Percentiles rank a stretch among this genome's conserved stretches.
phyloP scores from a whole-genome alignment of 768 basidiomycete genomes.

The Trametes gibbosa region DNA sequence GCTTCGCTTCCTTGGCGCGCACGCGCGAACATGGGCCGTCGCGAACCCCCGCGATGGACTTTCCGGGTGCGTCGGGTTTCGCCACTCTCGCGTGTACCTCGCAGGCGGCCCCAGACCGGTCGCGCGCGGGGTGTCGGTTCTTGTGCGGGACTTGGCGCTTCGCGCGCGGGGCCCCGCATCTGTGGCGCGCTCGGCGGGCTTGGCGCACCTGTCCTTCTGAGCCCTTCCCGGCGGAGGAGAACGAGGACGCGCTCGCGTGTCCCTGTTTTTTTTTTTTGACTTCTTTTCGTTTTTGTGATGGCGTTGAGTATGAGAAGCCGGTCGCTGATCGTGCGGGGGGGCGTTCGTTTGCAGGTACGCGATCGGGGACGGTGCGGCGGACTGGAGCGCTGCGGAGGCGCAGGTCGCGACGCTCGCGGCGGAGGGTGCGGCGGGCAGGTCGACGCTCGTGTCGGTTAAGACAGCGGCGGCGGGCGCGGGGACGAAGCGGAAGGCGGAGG shows the following conservation, averaged over 20 bases:
- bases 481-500: slow-evolving; percentile 60
- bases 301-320: neutral
- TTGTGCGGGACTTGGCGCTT: neutral
- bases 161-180: slow-evolving; percentile 3
- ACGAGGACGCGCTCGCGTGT: too few relatives aligned
- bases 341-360: slow-evolving; percentile 51
- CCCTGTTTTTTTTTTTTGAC: too few relatives aligned
- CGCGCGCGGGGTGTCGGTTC: neutral
- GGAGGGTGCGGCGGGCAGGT: slow-evolving; percentile 43
- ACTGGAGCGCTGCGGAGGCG: slow-evolving; percentile 74
- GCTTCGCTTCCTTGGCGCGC: neutral
- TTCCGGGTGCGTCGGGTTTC: slow-evolving; percentile 1
- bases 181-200: neutral
- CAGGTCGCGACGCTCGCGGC: slow-evolving; percentile 56
- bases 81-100: neutral
- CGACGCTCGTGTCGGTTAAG: slow-evolving; percentile 80
- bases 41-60: neutral
- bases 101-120: too few relatives aligned
- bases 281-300: neutral
- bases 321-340: neutral
- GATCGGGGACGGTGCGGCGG: slow-evolving; percentile 64
- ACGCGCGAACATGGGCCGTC: neutral
- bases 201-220: neutral
- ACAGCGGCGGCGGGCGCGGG: slow-evolving; percentile 35
- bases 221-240: too few relatives aligned